A percentile compares a stretch with the other conserved stretches of the same genome.
Conservation (phyloP, 2,329 filamentous ascomycete species). For the Alternaria atra region DNA sequence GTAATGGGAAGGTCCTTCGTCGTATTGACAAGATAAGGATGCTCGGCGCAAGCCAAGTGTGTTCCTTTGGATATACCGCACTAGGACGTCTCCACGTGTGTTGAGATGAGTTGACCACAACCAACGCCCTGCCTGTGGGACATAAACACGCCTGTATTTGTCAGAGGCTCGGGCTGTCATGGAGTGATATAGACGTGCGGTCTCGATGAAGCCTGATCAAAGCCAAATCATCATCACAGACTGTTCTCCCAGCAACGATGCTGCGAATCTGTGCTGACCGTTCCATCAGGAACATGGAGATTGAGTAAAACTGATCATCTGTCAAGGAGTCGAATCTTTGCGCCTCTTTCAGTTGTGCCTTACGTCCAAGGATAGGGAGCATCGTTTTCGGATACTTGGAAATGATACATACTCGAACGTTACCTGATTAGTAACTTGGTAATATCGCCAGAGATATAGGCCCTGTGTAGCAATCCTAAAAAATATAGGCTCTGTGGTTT, state of each 20-base stretch:
- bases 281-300: too few relatives aligned
- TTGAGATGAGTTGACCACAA: background rate
- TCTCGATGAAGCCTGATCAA: too few relatives aligned
- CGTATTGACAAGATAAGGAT: background rate
- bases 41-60: background rate
- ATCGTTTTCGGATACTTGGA: background rate
- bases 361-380: background rate
- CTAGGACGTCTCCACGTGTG: background rate
- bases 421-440: background rate
- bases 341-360: background rate
- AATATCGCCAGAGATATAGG: background rate
- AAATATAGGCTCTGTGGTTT: background rate
- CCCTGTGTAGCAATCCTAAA: background rate
- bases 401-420: background rate
- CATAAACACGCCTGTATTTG: background rate
- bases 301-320: too few relatives aligned
- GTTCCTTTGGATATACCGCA: background rate
- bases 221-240: too few relatives aligned
- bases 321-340: background rate
- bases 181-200: background rate
- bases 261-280: background rate
- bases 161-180: background rate
- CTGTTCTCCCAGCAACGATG: too few relatives aligned
- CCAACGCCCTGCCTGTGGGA: background rate
- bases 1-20: background rate